These are phyloP conservation scores for Phaeosphaeria sp. DNA, from an alignment of 2,329 filamentous ascomycete genomes.

Conservation along the genomic window DNA sequence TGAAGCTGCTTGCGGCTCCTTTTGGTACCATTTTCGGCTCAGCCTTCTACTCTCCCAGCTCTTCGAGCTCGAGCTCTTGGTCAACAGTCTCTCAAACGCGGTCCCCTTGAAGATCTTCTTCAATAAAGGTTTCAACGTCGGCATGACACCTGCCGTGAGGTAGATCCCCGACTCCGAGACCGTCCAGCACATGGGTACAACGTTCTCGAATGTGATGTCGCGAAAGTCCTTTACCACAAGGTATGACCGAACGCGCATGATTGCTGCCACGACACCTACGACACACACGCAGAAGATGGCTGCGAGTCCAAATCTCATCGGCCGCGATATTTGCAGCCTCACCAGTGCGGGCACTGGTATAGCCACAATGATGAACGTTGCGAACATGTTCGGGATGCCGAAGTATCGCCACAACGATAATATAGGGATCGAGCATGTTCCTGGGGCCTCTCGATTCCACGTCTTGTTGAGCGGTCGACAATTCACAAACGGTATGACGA, in stretches of 20 bases:
- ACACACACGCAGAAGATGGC: conserved; percentile 20
- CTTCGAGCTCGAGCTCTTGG: conserved; percentile 7
- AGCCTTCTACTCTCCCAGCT: conserved; percentile 12
- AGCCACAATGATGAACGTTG: conserved; percentile 21
- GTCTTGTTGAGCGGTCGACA: conserved; percentile 27
- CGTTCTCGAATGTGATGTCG: conserved; percentile 25
- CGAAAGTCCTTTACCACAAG: conserved; percentile 17
- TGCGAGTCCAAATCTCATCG: conserved; percentile 17
- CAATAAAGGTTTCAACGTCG: conserved; percentile 24
- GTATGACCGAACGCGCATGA: conserved; percentile 27
- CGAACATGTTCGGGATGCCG: conserved; percentile 24
- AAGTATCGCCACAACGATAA: conserved; percentile 26
- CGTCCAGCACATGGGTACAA: conserved; percentile 27
- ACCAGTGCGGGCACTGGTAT: conserved; percentile 24
- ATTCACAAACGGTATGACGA: conserved; percentile 29
- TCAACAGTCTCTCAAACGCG: conserved; percentile 19
- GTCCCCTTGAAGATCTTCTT: conserved; percentile 16
- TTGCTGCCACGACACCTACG: conserved; percentile 20
- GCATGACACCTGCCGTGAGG: conserved; percentile 25
- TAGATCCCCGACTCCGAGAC: conserved; percentile 30
- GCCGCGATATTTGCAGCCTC: conserved; percentile 13
- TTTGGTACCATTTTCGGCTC: conserved; percentile 5
- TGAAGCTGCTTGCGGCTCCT: neutral
- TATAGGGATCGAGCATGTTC: conserved; percentile 15
- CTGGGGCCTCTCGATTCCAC: conserved; percentile 12